Evolutionary conservation across 768 basidiomycete genomes (phyloP), one percentile per base, ranked within the genome.

Genomic region (Psilocybe subaeruginosa): DNA sequence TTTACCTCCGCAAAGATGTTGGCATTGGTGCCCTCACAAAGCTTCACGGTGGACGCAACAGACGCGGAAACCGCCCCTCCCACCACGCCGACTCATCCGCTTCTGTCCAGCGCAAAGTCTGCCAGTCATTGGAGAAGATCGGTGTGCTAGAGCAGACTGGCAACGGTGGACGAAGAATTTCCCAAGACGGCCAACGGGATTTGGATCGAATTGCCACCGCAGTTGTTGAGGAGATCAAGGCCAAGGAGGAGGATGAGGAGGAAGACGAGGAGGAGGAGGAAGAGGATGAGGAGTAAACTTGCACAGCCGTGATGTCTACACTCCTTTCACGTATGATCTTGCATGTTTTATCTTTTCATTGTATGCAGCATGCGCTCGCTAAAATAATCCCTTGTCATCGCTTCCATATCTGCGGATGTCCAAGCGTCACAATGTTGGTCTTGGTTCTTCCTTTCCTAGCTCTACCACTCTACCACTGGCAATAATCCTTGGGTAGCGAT

Each of bases 101-200:
- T 58, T 89, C 89, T 59, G 92, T 98, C 54, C 95, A 98, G 78
- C 91, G 96, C 74, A 95, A 92, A 80, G 81, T 98, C 68, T 95
- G 96, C 81, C 97, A 99, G 80, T 88, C 95, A 49, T 83, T 99
- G 69, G 97, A 98, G 85, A 97, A 97, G 85, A 98, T 99, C 72
- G 96, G 96, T 71, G 97, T 99, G 61, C 84, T 99, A 70, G 97
- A 99, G 82, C 85, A 90, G 79, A 87, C 91, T 62, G 88, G 91
- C 47, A 95, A 96, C 72, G 97, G 97, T 69, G 97, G 97, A 64
- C 89, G 97, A 71, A 88, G 93, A 80, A 97, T 99, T 76, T 89
- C 88, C 74, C 96, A 98, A 80, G 97, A 98, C 73, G 97, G 97
- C 65, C 92, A 94, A 78, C 90, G 95, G 70, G 95, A 97, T 76